phyloP scores from a whole-genome alignment of 2,329 filamentous ascomycete species.

The Colletotrichum trifolii region DNA sequence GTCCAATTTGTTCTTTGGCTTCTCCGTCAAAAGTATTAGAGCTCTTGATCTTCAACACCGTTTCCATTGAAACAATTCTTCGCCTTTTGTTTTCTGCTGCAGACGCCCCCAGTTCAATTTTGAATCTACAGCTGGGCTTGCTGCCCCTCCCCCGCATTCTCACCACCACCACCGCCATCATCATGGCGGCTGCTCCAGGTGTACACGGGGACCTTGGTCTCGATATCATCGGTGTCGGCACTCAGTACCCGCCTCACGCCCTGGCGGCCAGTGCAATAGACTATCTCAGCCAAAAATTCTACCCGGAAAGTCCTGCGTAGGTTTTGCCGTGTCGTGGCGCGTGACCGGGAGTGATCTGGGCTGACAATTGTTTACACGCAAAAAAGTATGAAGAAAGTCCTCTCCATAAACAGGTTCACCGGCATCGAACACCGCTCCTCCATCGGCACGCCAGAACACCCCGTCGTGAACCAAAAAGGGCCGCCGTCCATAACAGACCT shows the following conservation, averaged over 20 bases:
- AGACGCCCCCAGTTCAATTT: neutral
- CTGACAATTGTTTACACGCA: conserved; percentile 4
- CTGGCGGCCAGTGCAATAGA: conserved; percentile 63
- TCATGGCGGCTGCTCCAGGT: conserved; percentile 55
- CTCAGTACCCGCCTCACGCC: conserved; percentile 68
- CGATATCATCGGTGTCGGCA: conserved; percentile 68
- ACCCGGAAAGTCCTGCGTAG: conserved; percentile 69
- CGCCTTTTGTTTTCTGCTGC: neutral
- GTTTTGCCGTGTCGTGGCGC: conserved; percentile 62
- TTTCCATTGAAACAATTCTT: neutral
- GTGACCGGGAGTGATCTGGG: conserved; percentile 48
- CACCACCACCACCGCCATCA: neutral
- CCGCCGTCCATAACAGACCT: conserved; percentile 67
- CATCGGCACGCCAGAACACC: conserved; percentile 70
- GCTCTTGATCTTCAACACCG: conserved; percentile 1
- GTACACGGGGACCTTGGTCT: conserved; percentile 64
- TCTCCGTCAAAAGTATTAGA: neutral
- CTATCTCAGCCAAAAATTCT: conserved; percentile 65
- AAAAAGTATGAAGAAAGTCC: conserved; percentile 69
- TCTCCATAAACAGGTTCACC: conserved; percentile 72
- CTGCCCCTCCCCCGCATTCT: conserved; percentile 33
- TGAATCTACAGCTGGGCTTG: neutral
- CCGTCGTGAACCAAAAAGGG: conserved; percentile 66
- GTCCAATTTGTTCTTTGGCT: neutral
- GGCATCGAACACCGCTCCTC: conserved; percentile 73